These are phyloP conservation scores for Phytophthora pisi DNA, from an alignment of 352 stramenopile genomes.

Conservation along the genomic window DNA sequence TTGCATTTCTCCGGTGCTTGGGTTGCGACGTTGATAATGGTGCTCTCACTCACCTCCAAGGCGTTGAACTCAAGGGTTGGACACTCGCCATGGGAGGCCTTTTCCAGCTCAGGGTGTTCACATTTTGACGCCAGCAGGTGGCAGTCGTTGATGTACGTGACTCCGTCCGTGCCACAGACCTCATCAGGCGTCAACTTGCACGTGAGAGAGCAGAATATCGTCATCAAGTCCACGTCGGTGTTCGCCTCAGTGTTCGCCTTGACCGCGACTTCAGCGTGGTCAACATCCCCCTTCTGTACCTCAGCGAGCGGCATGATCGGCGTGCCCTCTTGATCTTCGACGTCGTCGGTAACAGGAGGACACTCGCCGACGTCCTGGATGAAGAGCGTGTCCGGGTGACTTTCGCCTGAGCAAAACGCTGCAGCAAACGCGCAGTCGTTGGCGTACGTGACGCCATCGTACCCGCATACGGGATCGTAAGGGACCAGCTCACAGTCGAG, in stretches of 20 bases:
- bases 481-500: conserved; percentile 19
- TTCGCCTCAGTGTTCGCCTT: not conserved
- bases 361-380: conserved; percentile 29
- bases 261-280: not conserved
- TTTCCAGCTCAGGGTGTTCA: conserved; percentile 47
- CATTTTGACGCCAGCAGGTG: conserved; percentile 55
- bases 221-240: conserved; percentile 22
- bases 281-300: not conserved
- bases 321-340: not conserved
- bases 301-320: conserved; percentile 1
- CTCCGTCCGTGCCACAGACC: conserved; percentile 58
- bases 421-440: conserved; percentile 45
- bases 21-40: conserved; percentile 1
- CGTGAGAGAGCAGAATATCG: conserved; percentile 37
- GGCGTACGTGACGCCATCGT: conserved; percentile 43
- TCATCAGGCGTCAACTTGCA: conserved; percentile 39
- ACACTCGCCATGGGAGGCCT: conserved; percentile 44
- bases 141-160: conserved; percentile 64
- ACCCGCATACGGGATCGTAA: conserved; percentile 43
- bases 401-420: conserved; percentile 18
- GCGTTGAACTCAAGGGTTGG: conserved; percentile 6
- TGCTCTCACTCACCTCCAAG: conserved; percentile 20
- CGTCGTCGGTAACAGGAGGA: not conserved
- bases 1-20: conserved; percentile 47
- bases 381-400: conserved; percentile 14